phyloP scores from a whole-genome alignment of 2,329 filamentous ascomycete species.

The Penicillium freii region DNA sequence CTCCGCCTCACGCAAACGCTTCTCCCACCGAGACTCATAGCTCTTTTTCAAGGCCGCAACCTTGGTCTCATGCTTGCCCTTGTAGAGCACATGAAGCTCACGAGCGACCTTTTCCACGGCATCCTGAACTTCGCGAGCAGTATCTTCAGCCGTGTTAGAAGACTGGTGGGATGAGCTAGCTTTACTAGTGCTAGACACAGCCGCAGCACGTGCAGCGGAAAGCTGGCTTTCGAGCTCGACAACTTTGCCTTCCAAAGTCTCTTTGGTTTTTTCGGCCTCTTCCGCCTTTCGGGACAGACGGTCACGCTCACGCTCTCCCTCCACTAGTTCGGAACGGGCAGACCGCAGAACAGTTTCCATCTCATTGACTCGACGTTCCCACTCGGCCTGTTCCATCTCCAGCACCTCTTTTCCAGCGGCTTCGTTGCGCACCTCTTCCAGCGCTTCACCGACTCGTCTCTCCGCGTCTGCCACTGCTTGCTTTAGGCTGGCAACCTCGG shows the following conservation, averaged over 20 bases:
- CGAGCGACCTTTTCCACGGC: slow-evolving; percentile 89
- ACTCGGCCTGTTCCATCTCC: slow-evolving; percentile 71
- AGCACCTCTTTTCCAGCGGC: slow-evolving; percentile 67
- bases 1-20: slow-evolving; percentile 78
- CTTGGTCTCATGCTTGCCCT: slow-evolving; percentile 95
- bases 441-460: slow-evolving; percentile 80
- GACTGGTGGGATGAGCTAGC: slow-evolving; percentile 28
- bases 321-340: slow-evolving; percentile 77
- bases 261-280: slow-evolving; percentile 64
- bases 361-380: slow-evolving; percentile 81
- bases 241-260: slow-evolving; percentile 46
- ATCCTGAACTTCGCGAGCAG: slow-evolving; percentile 70
- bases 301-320: slow-evolving; percentile 76
- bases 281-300: slow-evolving; percentile 72
- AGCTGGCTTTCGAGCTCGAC: slow-evolving; percentile 49
- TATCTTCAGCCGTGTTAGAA: slow-evolving; percentile 47
- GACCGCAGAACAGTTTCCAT: slow-evolving; percentile 78
- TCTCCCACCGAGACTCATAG: slow-evolving; percentile 85
- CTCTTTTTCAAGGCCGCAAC: slow-evolving; percentile 80
- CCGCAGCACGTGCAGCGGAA: slow-evolving; percentile 40
- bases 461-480: slow-evolving; percentile 86
- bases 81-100: slow-evolving; percentile 90
- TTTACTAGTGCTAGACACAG: slow-evolving; percentile 29
- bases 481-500: slow-evolving; percentile 83
- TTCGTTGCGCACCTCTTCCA: slow-evolving; percentile 80